Conservation (phyloP, 495 filamentous ascomycete genomes). For the Penicillium coffeae region DNA sequence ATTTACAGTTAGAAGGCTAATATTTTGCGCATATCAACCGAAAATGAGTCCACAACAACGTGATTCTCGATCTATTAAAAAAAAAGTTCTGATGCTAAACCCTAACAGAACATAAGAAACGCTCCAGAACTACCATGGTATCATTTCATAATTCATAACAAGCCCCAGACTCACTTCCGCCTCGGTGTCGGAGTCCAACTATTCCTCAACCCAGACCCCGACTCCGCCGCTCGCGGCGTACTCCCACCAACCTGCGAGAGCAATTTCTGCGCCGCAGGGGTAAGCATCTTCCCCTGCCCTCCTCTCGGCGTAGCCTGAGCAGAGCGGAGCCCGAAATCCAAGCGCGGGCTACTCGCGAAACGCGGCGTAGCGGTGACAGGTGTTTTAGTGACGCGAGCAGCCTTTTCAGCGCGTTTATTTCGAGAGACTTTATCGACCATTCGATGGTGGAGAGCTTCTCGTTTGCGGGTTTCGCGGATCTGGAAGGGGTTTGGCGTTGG, state of each 20-base stretch:
- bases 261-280: conserved; percentile 76
- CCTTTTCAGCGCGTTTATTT: conserved; percentile 59
- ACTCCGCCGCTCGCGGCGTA: conserved; percentile 28
- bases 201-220: conserved; percentile 40
- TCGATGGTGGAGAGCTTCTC: conserved; percentile 80
- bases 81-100: too few species aligned
- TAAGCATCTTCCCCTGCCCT: conserved; percentile 33
- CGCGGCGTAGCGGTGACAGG: conserved; percentile 61
- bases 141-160: conserved; percentile 3
- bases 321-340: conserved; percentile 49
- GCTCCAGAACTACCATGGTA: neutral
- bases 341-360: conserved; percentile 71
- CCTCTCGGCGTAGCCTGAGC: conserved; percentile 36
- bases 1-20: too few species aligned
- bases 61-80: too few species aligned
- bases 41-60: too few species aligned
- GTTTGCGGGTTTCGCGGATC: conserved; percentile 66
- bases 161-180: conserved; percentile 19
- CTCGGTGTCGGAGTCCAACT: conserved; percentile 56
- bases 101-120: too few species aligned
- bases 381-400: conserved; percentile 46
- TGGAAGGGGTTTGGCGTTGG: conserved; percentile 75
- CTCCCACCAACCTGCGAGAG: conserved; percentile 61
- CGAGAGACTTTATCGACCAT: conserved; percentile 86
- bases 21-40: too few species aligned